A percentile compares a stretch with the other conserved stretches of the same genome.
These are phyloP conservation scores for Diversispora epigaea DNA, from an alignment of 192 early-diverging fungal species.

Conservation along the genomic window DNA sequence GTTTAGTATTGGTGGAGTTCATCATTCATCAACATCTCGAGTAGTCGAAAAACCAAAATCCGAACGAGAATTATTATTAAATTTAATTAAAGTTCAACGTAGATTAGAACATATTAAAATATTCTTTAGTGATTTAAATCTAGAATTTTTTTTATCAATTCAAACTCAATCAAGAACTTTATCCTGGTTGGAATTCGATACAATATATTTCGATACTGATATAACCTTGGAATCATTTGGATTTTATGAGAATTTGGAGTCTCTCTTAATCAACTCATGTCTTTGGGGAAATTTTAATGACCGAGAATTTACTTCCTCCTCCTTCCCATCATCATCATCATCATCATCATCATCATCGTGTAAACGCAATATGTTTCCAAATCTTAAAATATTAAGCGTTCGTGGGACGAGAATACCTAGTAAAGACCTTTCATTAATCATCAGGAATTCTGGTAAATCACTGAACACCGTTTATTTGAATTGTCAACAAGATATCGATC, in stretches of 20 bases:
- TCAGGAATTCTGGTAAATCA: not conserved
- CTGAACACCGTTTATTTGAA: not conserved
- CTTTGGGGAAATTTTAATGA: not conserved
- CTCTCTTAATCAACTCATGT: not conserved
- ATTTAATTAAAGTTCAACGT: not conserved
- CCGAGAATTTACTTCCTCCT: too few relatives aligned
- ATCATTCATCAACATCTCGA: not conserved
- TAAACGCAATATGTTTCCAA: not conserved
- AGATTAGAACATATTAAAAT: not conserved
- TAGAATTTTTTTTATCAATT: not conserved
- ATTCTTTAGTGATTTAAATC: slow-evolving; percentile 12
- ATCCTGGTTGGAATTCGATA: slow-evolving; percentile 5
- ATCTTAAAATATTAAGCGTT: not conserved
- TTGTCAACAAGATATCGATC: slow-evolving; percentile 13
- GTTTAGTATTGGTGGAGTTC: not conserved
- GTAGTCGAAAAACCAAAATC: not conserved
- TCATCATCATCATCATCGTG: not conserved
- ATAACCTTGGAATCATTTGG: not conserved
- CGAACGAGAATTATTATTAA: not conserved
- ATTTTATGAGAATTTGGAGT: not conserved
- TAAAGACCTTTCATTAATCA: not conserved
- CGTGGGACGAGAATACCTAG: not conserved
- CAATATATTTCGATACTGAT: slow-evolving; percentile 4
- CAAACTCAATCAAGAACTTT: slow-evolving; percentile 9
- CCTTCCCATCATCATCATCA: not conserved